These are phyloP conservation scores for Bipolaris victoriae DNA, from an alignment of 2,329 filamentous ascomycete species.

Conservation along the genomic window DNA sequence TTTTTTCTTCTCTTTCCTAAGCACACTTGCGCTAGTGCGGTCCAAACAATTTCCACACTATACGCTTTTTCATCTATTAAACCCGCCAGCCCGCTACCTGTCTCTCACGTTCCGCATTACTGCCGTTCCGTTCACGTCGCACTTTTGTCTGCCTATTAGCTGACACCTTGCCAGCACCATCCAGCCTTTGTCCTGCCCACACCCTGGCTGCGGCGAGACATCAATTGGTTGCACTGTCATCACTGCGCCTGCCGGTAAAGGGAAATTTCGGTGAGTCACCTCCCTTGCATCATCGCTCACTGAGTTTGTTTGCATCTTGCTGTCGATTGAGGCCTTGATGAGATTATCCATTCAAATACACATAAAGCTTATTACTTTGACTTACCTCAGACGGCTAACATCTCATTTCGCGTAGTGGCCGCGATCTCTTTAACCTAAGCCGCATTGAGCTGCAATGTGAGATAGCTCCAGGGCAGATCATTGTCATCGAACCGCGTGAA, in stretches of 20 bases:
- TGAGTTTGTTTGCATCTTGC: not conserved
- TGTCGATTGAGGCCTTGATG: not conserved
- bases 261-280: slow-evolving; percentile 43
- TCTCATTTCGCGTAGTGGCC: slow-evolving; percentile 30
- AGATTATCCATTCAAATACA: too few species aligned
- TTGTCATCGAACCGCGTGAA: slow-evolving; percentile 38
- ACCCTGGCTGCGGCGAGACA: slow-evolving; percentile 31
- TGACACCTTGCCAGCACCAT: slow-evolving; percentile 39
- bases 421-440: slow-evolving; percentile 50
- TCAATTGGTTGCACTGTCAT: slow-evolving; percentile 43
- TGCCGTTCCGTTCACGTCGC: slow-evolving; percentile 6
- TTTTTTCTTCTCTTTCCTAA: slow-evolving; percentile 32
- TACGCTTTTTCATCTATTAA: slow-evolving; percentile 49
- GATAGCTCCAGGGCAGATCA: slow-evolving; percentile 24
- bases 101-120: slow-evolving; percentile 10
- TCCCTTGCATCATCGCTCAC: not conserved
- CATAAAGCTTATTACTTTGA: not conserved
- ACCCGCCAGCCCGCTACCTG: slow-evolving; percentile 34
- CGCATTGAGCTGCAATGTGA: slow-evolving; percentile 49
- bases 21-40: slow-evolving; percentile 43
- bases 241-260: slow-evolving; percentile 34
- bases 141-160: slow-evolving; percentile 17
- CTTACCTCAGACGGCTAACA: slow-evolving; percentile 12
- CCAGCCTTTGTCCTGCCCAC: slow-evolving; percentile 41
- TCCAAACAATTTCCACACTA: slow-evolving; percentile 46